Conservation (phyloP, 2,329 filamentous ascomycete species). For the Beauveria pseudobassiana region DNA sequence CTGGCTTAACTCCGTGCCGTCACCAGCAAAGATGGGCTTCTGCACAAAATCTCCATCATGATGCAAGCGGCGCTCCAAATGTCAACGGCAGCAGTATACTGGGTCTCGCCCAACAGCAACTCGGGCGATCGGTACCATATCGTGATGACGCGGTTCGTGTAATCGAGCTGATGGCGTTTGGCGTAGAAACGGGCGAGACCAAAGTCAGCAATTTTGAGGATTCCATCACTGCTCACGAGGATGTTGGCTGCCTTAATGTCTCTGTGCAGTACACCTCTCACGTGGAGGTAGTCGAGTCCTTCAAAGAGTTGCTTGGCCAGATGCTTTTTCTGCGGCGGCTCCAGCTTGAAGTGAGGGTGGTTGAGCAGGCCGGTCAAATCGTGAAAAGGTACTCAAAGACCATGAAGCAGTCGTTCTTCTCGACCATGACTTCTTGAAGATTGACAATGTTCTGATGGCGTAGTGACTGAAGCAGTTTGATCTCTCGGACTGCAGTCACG, state of each 20-base stretch:
- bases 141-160: conserved; percentile 97
- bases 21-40: conserved; percentile 89
- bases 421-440: conserved; percentile 91
- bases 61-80: conserved; percentile 98
- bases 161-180: conserved; percentile 85
- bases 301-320: conserved; percentile 89
- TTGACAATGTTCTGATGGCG: conserved; percentile 77
- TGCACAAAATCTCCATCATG: conserved; percentile 89
- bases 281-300: conserved; percentile 87
- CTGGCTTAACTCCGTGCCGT: conserved; percentile 92
- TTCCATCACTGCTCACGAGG: conserved; percentile 79
- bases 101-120: conserved; percentile 81
- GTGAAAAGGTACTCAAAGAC: conserved; percentile 96
- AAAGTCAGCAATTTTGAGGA: conserved; percentile 91
- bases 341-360: conserved; percentile 83
- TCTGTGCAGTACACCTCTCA: conserved; percentile 85
- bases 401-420: conserved; percentile 98
- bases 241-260: conserved; percentile 99
- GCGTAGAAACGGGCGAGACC: conserved; percentile 93
- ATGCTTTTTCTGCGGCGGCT: conserved; percentile 83
- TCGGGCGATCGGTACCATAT: conserved; percentile 96
- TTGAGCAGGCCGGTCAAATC: conserved; percentile 93
- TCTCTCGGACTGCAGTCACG: conserved; percentile 83
- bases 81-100: conserved; percentile 83
- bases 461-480: conserved; percentile 83